These are phyloP conservation scores for Trypanosoma lewisi DNA, from an alignment of 208 protist genomes.

Conservation along the genomic window DNA sequence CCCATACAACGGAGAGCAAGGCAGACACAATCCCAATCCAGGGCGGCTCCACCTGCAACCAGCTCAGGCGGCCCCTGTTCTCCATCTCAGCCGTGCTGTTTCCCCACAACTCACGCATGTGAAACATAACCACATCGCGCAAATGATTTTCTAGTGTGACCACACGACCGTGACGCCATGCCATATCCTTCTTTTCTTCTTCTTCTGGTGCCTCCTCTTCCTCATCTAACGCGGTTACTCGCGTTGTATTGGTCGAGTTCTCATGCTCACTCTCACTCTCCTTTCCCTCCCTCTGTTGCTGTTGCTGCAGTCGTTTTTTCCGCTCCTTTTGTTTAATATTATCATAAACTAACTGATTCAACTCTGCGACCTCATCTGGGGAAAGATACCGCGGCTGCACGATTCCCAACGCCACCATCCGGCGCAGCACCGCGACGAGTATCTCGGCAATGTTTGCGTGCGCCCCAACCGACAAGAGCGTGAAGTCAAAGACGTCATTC, in stretches of 20 bases:
- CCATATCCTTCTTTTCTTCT: background rate
- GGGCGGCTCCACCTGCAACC: constrained; percentile 12
- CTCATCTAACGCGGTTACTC: background rate
- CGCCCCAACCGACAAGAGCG: background rate
- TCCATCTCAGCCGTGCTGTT: constrained; percentile 3
- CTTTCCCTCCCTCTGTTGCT: background rate
- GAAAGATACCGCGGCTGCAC: constrained; percentile 30
- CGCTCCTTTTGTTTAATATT: background rate
- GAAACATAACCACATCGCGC: constrained; percentile 18
- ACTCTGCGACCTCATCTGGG: constrained; percentile 11
- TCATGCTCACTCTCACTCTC: too few relatives aligned
- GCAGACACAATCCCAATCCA: constrained; percentile 17
- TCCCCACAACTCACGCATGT: constrained; percentile 23
- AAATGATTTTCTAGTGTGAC: constrained; percentile 13
- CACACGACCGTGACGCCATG: background rate
- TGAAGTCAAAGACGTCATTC: background rate
- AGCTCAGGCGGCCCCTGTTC: background rate
- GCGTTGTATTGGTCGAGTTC: background rate
- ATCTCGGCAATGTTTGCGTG: constrained; percentile 6
- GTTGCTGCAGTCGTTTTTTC: background rate
- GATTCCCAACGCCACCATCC: constrained; percentile 14
- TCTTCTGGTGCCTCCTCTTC: background rate
- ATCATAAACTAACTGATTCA: constrained; percentile 1
- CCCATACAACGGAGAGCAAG: constrained; percentile 13
- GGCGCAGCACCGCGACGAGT: constrained; percentile 17